Evolutionary conservation across 148 eudicot genomes (phyloP).

Genomic region (Dianthus caryophyllus): DNA sequence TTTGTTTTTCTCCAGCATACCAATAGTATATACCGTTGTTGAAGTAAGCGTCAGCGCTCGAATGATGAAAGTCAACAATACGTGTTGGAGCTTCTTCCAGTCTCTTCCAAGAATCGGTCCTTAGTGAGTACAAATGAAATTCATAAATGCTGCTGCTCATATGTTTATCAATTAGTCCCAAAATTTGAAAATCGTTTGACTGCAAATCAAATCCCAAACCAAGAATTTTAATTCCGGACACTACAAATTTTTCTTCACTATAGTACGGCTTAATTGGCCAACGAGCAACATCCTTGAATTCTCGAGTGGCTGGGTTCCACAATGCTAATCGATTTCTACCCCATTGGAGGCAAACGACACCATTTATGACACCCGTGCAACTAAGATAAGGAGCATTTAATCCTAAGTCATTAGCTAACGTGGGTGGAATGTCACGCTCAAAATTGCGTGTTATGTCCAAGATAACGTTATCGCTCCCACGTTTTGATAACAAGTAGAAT

Average conservation of each 20-base stretch:
- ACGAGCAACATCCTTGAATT: conserved; percentile 1
- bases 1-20: background rate
- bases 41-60: background rate
- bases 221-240: background rate
- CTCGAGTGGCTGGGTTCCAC: conserved; percentile 16
- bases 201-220: background rate
- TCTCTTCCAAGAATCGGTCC: conserved; percentile 12
- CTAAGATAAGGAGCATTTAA: background rate
- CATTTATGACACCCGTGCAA: background rate
- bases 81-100: background rate
- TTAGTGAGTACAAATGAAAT: conserved; percentile 2
- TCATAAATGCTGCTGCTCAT: background rate
- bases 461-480: background rate
- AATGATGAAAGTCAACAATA: no score
- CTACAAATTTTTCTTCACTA: background rate
- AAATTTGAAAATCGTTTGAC: conserved; percentile 9
- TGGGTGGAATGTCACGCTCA: background rate
- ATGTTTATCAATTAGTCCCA: background rate
- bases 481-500: conserved; percentile 1
- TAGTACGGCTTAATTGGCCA: background rate
- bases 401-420: background rate
- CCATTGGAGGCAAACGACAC: conserved; percentile 5
- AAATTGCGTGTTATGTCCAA: background rate
- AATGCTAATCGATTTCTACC: background rate
- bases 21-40: background rate